Evolutionary conservation across 192 early-diverging fungal genomes (phyloP).

Genomic region (Coemansia sp.): DNA sequence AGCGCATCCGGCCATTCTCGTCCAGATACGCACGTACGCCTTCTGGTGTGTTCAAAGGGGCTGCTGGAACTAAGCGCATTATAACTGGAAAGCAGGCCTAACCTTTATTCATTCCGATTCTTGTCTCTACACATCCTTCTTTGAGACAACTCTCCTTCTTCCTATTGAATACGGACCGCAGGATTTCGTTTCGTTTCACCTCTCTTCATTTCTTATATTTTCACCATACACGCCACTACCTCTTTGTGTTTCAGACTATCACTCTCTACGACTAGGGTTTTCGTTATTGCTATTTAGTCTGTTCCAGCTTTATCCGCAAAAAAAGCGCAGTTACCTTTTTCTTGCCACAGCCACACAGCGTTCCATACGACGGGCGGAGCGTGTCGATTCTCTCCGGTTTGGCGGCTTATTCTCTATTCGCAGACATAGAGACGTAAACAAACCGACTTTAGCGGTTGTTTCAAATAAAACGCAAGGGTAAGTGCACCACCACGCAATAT

Average conservation of each 20-base stretch:
- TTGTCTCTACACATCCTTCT: not conserved
- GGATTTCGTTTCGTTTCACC: not conserved
- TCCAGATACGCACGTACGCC: not conserved
- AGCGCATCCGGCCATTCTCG: no score
- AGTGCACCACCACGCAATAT: constrained; percentile 3
- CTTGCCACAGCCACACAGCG: not conserved
- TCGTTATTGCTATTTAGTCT: not conserved
- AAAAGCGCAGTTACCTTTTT: not conserved
- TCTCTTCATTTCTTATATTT: not conserved
- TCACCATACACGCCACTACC: not conserved
- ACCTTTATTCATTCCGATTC: not conserved
- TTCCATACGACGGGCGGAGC: not conserved
- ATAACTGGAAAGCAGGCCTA: not conserved
- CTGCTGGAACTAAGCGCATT: not conserved
- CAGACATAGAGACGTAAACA: constrained; percentile 1
- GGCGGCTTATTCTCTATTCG: not conserved
- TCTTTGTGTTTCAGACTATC: not conserved
- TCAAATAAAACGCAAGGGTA: constrained; percentile 6
- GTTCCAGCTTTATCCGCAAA: not conserved
- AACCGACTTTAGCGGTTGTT: not conserved
- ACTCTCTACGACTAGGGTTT: not conserved
- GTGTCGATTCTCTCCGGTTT: not conserved
- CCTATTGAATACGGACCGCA: not conserved
- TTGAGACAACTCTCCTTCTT: not conserved
- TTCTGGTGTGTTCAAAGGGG: not conserved